These are phyloP conservation scores for Helminthosporium solani DNA, from an alignment of 2,329 filamentous ascomycete genomes.

Conservation along the genomic window DNA sequence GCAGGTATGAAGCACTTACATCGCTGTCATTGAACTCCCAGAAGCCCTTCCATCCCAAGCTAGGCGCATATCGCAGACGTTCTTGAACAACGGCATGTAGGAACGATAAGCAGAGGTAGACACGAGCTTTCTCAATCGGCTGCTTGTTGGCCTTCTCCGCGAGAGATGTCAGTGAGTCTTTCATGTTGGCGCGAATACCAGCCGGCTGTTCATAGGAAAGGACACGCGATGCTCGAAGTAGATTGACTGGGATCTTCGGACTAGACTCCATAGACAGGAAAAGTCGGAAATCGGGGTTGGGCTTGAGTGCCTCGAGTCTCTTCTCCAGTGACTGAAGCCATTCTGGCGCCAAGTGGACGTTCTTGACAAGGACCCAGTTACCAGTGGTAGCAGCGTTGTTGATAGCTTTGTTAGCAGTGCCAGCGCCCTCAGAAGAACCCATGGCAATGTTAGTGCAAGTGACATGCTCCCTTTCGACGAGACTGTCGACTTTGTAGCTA, in stretches of 20 bases:
- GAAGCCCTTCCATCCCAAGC: constrained; percentile 94
- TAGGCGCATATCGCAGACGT: constrained; percentile 88
- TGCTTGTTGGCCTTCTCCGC: constrained; percentile 73
- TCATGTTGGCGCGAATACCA: constrained; percentile 96
- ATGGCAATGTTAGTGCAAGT: constrained; percentile 97
- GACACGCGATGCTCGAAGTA: constrained; percentile 88
- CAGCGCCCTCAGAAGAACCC: constrained; percentile 93
- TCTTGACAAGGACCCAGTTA: constrained; percentile 97
- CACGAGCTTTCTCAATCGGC: constrained; percentile 84
- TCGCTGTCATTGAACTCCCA: constrained; percentile 99
- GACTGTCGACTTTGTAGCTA: constrained; percentile 95
- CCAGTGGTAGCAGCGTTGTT: constrained; percentile 87
- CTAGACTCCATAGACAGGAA: constrained; percentile 99
- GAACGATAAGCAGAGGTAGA: constrained; percentile 92
- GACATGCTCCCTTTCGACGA: constrained; percentile 80
- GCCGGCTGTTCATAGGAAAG: constrained; percentile 98
- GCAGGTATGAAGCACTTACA: constrained; percentile 59
- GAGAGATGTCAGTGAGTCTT: constrained; percentile 86
- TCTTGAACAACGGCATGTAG: constrained; percentile 95
- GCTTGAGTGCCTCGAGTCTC: constrained; percentile 91
- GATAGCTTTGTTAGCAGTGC: constrained; percentile 93
- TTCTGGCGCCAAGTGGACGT: constrained; percentile 91
- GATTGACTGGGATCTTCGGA: constrained; percentile 93
- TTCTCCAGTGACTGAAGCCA: constrained; percentile 98
- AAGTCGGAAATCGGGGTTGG: constrained; percentile 86